Percentiles rank a stretch among this genome's conserved stretches.
phyloP scores from a whole-genome alignment of 495 filamentous ascomycete species.

The Astrocystis sublimbata region DNA sequence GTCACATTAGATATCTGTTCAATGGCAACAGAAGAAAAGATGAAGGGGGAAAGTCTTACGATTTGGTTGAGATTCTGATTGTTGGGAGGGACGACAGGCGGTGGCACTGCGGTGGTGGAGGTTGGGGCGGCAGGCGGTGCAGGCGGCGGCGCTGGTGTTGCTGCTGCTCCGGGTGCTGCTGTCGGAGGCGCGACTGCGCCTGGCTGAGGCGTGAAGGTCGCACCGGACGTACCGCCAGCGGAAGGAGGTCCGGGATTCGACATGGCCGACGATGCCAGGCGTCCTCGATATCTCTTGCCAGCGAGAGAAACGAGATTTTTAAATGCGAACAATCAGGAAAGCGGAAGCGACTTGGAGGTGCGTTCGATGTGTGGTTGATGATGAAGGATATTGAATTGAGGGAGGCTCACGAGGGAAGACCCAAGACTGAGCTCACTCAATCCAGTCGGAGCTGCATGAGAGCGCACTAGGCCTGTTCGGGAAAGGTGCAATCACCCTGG shows the following conservation, averaged over 20 bases:
- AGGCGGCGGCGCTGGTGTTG: too few species aligned
- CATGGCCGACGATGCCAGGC: constrained; percentile 16
- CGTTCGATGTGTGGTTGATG: neutral
- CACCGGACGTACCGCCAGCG: constrained; percentile 26
- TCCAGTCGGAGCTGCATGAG: too few species aligned
- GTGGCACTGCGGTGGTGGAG: constrained; percentile 26
- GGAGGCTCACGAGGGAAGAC: constrained; percentile 23
- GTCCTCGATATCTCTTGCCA: neutral
- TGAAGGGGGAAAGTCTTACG: constrained; percentile 55
- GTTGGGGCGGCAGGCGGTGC: constrained; percentile 4
- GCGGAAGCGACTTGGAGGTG: neutral
- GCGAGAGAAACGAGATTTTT: neutral
- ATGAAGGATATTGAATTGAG: constrained; percentile 3
- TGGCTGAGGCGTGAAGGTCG: constrained; percentile 23
- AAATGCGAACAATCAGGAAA: neutral
- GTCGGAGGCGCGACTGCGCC: constrained; percentile 21
- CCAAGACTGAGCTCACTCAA: too few species aligned
- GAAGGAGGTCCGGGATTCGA: constrained; percentile 23
- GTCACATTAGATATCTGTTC: too few species aligned
- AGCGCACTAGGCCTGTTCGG: neutral
- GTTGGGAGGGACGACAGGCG: constrained; percentile 35
- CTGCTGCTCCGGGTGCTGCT: constrained; percentile 23
- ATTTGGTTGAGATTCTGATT: constrained; percentile 94
- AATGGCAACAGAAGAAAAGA: constrained; percentile 11
- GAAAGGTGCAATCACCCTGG: neutral